Percentiles rank a stretch among this genome's conserved stretches.
Conservation (phyloP, 768 basidiomycete species). For the Termitomyces sp. region DNA sequence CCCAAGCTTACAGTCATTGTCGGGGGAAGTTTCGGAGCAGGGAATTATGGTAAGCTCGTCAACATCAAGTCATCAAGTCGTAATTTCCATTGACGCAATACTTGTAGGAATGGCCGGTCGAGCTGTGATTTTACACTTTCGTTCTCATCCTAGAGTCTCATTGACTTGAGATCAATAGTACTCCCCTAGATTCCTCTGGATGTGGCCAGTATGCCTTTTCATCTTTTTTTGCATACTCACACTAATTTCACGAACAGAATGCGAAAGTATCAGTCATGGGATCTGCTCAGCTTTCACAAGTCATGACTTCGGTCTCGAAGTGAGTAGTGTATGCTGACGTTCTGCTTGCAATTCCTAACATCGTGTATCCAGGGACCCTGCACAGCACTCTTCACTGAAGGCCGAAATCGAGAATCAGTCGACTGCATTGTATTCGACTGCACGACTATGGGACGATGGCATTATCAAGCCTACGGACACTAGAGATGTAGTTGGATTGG, state of each 20-base stretch:
- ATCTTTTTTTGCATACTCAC: constrained; percentile 2
- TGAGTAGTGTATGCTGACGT: constrained; percentile 24
- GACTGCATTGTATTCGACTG: constrained; percentile 82
- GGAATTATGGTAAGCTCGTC: constrained; percentile 75
- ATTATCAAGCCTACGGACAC: constrained; percentile 90
- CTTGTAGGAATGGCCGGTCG: constrained; percentile 83
- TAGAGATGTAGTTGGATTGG: constrained; percentile 81
- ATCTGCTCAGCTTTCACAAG: constrained; percentile 86
- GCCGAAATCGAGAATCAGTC: constrained; percentile 87
- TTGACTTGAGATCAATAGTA: constrained; percentile 47
- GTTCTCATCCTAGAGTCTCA: not conserved
- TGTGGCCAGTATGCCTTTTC: constrained; percentile 80
- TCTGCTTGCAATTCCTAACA: not conserved
- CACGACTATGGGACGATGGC: constrained; percentile 93
- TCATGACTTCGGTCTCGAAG: constrained; percentile 89
- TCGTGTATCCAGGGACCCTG: constrained; percentile 56
- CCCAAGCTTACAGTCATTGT: constrained; percentile 93
- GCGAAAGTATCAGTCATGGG: constrained; percentile 97
- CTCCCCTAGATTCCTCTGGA: constrained; percentile 93
- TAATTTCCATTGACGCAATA: not conserved
- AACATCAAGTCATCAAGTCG: constrained; percentile 4
- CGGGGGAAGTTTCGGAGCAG: constrained; percentile 92
- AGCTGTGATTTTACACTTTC: constrained; percentile 57
- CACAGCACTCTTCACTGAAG: constrained; percentile 71
- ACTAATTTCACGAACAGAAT: constrained; percentile 44